phyloP scores from a whole-genome alignment of 305 asterid genomes.

The Galium porrigens region DNA sequence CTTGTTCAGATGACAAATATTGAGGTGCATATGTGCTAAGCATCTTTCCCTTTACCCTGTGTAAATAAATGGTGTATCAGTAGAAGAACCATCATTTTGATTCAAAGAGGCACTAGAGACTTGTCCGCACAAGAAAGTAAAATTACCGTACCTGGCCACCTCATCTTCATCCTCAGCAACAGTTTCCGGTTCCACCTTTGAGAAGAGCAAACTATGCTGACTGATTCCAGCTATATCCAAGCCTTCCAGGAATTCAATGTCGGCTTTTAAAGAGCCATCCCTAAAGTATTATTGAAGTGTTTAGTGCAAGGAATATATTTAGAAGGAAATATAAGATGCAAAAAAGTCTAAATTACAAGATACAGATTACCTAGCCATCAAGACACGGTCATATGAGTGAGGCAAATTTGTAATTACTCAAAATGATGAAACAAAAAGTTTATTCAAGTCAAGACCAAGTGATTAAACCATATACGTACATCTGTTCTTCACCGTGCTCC shows the following conservation, averaged over 20 bases:
- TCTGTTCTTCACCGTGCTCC: slow-evolving; percentile 73
- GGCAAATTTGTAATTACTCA: background rate
- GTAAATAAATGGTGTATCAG: background rate
- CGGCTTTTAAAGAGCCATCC: slow-evolving; percentile 54
- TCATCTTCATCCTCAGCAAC: slow-evolving; percentile 37
- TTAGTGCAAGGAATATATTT: background rate
- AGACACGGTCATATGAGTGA: background rate
- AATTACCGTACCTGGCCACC: slow-evolving; percentile 30
- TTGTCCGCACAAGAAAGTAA: background rate
- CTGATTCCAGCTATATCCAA: slow-evolving; percentile 87
- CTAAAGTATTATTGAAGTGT: slow-evolving; percentile 20
- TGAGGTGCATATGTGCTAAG: slow-evolving; percentile 29
- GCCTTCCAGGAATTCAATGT: slow-evolving; percentile 60
- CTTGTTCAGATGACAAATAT: slow-evolving; percentile 35
- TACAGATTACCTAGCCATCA: background rate
- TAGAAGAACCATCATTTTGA: background rate
- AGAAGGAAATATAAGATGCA: background rate
- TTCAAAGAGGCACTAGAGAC: background rate
- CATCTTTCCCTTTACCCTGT: slow-evolving; percentile 34
- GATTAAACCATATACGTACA: slow-evolving; percentile 28
- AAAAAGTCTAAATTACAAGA: background rate
- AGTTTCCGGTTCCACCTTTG: slow-evolving; percentile 59
- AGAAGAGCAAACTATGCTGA: slow-evolving; percentile 80
- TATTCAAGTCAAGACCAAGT: background rate
- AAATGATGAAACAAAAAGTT: background rate